phyloP scores from a whole-genome alignment of 768 basidiomycete species.

The Termitomyces sp. region DNA sequence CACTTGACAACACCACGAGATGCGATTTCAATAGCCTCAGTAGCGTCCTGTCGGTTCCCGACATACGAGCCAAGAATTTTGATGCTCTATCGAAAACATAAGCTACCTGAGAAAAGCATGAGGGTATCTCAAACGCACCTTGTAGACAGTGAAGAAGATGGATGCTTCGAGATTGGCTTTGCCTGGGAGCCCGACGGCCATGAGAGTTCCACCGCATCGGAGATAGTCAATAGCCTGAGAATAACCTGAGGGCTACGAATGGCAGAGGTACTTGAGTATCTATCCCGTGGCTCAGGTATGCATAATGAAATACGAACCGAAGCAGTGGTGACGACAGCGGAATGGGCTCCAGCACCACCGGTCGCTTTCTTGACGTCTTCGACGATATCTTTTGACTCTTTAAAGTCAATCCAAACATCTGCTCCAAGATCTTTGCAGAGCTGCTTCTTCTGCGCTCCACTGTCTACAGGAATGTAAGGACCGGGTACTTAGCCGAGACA shows the following conservation, averaged over 20 bases:
- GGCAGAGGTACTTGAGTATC: background rate
- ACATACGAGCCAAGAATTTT: conserved; percentile 54
- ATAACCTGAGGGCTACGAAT: conserved; percentile 35
- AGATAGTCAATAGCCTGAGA: conserved; percentile 73
- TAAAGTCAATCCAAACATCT: conserved; percentile 80
- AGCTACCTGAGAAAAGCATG: conserved; percentile 4
- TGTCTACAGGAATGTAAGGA: background rate
- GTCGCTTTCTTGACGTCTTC: conserved; percentile 60
- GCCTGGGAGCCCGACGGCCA: conserved; percentile 78
- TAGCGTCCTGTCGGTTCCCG: conserved; percentile 80
- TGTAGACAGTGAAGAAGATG: conserved; percentile 72
- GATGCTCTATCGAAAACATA: conserved; percentile 42
- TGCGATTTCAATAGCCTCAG: conserved; percentile 78
- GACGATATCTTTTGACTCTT: conserved; percentile 61
- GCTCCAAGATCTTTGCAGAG: conserved; percentile 32
- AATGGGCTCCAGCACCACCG: conserved; percentile 71
- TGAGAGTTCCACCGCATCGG: conserved; percentile 66
- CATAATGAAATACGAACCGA: conserved; percentile 26
- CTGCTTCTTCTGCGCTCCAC: conserved; percentile 2
- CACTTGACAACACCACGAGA: conserved; percentile 68
- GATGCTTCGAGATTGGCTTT: conserved; percentile 56
- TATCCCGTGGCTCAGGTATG: background rate
- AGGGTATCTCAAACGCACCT: conserved; percentile 31
- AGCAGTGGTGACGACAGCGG: conserved; percentile 61
- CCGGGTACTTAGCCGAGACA: background rate